A percentile compares a stretch with the other conserved stretches of the same genome.
phyloP scores from a whole-genome alignment of 495 filamentous ascomycete genomes.

The Haplographium delicatum region DNA sequence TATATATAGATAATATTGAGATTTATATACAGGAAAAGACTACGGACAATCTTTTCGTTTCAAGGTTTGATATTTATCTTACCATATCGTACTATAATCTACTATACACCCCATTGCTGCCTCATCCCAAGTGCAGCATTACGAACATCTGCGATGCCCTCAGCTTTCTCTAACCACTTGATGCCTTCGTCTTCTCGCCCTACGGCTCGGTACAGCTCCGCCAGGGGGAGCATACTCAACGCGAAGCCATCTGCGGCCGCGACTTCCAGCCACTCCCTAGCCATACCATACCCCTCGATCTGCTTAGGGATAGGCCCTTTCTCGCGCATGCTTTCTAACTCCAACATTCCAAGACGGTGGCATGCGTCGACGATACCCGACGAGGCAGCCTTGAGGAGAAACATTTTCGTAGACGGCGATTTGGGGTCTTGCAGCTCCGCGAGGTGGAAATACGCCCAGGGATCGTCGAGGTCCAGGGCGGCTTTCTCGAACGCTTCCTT shows the following conservation, averaged over 20 bases:
- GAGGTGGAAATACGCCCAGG: conserved; percentile 21
- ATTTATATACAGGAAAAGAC: no score
- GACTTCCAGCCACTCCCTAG: conserved; percentile 22
- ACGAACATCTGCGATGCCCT: background rate
- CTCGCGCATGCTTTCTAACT: conserved; percentile 7
- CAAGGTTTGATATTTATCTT: no score
- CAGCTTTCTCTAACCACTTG: conserved; percentile 22
- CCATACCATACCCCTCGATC: conserved; percentile 17
- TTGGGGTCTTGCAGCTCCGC: conserved; percentile 11
- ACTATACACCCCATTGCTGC: background rate
- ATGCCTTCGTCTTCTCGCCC: conserved; percentile 10
- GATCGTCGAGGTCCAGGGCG: conserved; percentile 22
- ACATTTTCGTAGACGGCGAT: conserved; percentile 7
- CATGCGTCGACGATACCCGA: conserved; percentile 18
- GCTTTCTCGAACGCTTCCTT: conserved; percentile 14
- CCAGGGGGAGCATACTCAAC: conserved; percentile 21
- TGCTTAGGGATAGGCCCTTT: background rate
- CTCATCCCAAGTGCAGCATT: background rate
- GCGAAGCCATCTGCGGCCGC: conserved; percentile 19
- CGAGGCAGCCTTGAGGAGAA: conserved; percentile 21
- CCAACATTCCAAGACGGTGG: conserved; percentile 18
- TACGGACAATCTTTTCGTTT: no score
- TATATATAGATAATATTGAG: no score
- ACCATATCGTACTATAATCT: no score
- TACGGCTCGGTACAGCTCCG: conserved; percentile 8